A percentile compares a stretch with the other conserved stretches of the same genome.
Evolutionary conservation across 2,329 filamentous ascomycete genomes (phyloP).

Genomic region (Scolecobasidium constrictum): DNA sequence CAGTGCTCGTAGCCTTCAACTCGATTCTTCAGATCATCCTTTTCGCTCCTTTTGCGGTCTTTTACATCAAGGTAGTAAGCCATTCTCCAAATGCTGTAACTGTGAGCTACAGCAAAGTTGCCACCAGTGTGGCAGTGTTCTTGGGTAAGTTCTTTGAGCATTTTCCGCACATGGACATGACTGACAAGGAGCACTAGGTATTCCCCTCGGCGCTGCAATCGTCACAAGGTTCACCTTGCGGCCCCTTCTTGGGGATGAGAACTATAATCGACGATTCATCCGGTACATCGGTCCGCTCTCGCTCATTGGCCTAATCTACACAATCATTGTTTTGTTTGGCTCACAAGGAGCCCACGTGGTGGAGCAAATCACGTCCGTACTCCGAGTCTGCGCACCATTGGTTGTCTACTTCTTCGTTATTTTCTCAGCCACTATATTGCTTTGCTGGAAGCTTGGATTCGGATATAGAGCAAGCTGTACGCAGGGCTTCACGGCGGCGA

Average conservation of each 20-base stretch:
- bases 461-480: slow-evolving; percentile 60
- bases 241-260: slow-evolving; percentile 40
- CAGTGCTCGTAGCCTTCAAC: slow-evolving; percentile 41
- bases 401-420: slow-evolving; percentile 70
- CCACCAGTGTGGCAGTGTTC: slow-evolving; percentile 73
- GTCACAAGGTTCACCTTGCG: slow-evolving; percentile 59
- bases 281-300: slow-evolving; percentile 61
- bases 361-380: slow-evolving; percentile 71
- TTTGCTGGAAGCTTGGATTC: slow-evolving; percentile 57
- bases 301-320: slow-evolving; percentile 74
- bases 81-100: slow-evolving; percentile 27
- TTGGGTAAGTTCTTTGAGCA: slow-evolving; percentile 37
- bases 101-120: slow-evolving; percentile 55
- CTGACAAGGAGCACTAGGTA: slow-evolving; percentile 29
- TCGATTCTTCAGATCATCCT: slow-evolving; percentile 37
- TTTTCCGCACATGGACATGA: background rate
- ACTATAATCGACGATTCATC: slow-evolving; percentile 63
- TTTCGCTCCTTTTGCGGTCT: slow-evolving; percentile 35
- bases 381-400: slow-evolving; percentile 70
- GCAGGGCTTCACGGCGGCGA: slow-evolving; percentile 80
- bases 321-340: slow-evolving; percentile 76
- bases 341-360: slow-evolving; percentile 69
- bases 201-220: slow-evolving; percentile 69
- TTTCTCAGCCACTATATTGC: slow-evolving; percentile 57
- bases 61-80: slow-evolving; percentile 56